Evolutionary conservation across 371 early-diverging fungal species (phyloP), one percentile per base, ranked within the genome.

Genomic region (Mortierella sp.): DNA sequence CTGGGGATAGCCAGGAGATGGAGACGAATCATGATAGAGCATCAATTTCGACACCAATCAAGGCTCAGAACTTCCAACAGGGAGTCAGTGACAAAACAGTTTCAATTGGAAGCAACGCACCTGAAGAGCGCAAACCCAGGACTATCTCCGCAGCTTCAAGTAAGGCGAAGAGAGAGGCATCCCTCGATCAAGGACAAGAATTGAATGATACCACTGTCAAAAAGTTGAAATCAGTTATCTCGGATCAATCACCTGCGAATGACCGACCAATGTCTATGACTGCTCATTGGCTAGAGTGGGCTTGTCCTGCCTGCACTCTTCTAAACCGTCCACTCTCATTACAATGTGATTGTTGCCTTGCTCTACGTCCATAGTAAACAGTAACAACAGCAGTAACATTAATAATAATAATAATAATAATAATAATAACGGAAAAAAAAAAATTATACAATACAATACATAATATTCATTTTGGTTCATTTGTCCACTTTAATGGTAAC

Each of bases 301-400:
- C 65, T 0, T 74, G 75, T 22, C 75, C 64, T 3, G 28, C 47
- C 15, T 74, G 75, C 34, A 74, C 75, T 15, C 55, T 74, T n/a
- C 0, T 74, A 40, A 74, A 74, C 23, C 29, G 37, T 34, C 61
- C 68, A 19, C 47, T 68, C 19, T 64, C 53, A 2, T 28, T 74
- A 15, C 75, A 74, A 9, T 74, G 75, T 29, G 75, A 74, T 31
- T 74, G 75, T 22, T 74, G 75, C 47, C 43, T 74, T 2, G 28
- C 75, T 10, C 45, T 31, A 19, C 64, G 75, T 28, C 75, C 17
- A 47, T 35, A 17, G 55, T n/a, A n/a, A n/a, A n/a, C n/a, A n/a
- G n/a, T n/a, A n/a, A n/a, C n/a, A n/a, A n/a, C n/a, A n/a, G n/a
- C n/a, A n/a, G n/a, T n/a, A n/a, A n/a, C n/a, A n/a, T n/a, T n/a